Evolutionary conservation across 2,329 filamentous ascomycete species (phyloP), one percentile per base, ranked within the genome.

Genomic region (Xylaria sp.): DNA sequence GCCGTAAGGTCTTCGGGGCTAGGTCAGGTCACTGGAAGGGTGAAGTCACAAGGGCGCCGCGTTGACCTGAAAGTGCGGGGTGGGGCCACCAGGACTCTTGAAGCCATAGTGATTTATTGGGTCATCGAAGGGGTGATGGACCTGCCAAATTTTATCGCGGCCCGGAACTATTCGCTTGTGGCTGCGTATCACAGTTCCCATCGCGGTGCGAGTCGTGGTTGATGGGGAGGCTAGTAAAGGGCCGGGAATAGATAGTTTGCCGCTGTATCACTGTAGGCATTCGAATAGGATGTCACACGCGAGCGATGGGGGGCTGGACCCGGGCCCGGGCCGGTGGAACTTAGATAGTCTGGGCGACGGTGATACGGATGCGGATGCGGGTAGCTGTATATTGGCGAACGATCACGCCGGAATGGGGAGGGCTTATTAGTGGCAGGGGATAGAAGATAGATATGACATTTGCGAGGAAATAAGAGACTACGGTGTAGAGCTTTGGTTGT

Each of bases 241-340:
- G 65, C 72, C 54, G 65, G 61, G 30, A 59, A 69, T 14, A 51
- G 65, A 9, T 73, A 72, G 73, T 4, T 60, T 72, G 12, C 70
- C 70, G 17, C 73, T 70, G 21, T 69, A 70, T 0, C 72, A 71
- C 24, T n/a, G 68, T 65, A 1, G 73, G 67, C 24, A 11, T 45
- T 64, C 67, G 6, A 8, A 53, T 32, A 73, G 66, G 55, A 65
- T 69, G 51, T 56, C 65, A 4, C 71, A 69, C 19, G 70, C 69
- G 55, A 65, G 70, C 69, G 55, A 64, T 30, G 19, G 30, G 62
- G 21, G 34, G 57, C 30, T 64, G 61, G 47, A 27, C 9, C 39
- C 36, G 47, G 69, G 70, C 24, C 36, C 54, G 9, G 59, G 58
- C 45, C 61, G 57, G 63, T 64, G 67, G 66, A 70, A 69, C n/a